These are phyloP conservation scores for Circinella minor DNA, from an alignment of 371 early-diverging fungal species.

Conservation along the genomic window DNA sequence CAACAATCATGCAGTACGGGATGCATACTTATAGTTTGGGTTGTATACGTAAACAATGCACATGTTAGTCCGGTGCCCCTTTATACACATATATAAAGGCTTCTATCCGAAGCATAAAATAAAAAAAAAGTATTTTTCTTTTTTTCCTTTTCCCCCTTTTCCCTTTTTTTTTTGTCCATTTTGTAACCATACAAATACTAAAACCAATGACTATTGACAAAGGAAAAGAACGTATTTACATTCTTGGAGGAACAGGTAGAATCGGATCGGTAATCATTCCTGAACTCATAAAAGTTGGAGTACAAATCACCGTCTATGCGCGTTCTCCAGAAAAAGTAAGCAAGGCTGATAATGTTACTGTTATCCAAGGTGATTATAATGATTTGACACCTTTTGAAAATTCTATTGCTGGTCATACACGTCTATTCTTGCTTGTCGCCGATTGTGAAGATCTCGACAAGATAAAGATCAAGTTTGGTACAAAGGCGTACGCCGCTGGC, in stretches of 20 bases:
- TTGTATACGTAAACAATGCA: no score
- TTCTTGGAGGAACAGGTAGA: slow-evolving; percentile 41
- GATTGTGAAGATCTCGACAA: slow-evolving; percentile 14
- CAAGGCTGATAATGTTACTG: not conserved
- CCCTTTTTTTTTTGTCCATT: no score
- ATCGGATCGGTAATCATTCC: slow-evolving; percentile 23
- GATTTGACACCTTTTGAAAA: slow-evolving; percentile 24
- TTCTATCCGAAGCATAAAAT: no score
- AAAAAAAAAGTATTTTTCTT: no score
- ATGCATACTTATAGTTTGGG: no score
- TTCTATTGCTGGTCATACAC: slow-evolving; percentile 32
- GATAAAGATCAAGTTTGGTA: slow-evolving; percentile 6
- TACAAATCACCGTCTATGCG: slow-evolving; percentile 18
- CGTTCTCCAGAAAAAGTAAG: slow-evolving; percentile 29
- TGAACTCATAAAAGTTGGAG: slow-evolving; percentile 13
- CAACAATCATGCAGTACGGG: no score
- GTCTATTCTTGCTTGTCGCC: slow-evolving; percentile 28
- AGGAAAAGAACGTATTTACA: slow-evolving; percentile 21
- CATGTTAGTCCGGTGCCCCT: no score
- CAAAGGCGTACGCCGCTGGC: slow-evolving; percentile 34
- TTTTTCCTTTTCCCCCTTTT: no score
- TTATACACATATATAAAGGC: no score
- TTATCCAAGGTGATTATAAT: slow-evolving; percentile 37
- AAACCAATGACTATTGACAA: not conserved
- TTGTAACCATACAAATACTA: no score